Conservation (phyloP, 305 asterid species). For the Salvia sclarea region DNA sequence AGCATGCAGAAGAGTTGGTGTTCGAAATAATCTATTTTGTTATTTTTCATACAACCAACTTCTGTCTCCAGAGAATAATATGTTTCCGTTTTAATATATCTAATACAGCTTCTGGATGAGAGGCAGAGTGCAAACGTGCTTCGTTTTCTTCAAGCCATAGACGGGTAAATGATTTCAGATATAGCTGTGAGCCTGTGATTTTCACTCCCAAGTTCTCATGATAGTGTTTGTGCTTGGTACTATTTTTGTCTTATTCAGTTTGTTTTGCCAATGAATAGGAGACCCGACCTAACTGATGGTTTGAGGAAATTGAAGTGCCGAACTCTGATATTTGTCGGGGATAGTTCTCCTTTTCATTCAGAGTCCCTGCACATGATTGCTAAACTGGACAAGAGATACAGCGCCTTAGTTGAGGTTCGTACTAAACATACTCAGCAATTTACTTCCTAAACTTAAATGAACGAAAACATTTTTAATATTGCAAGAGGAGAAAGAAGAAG, state of each 20-base stretch:
- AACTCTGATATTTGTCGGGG: slow-evolving; percentile 81
- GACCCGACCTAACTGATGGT: slow-evolving; percentile 71
- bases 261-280: slow-evolving; percentile 49
- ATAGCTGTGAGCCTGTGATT: not conserved
- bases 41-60: not conserved
- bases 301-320: slow-evolving; percentile 70
- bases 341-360: slow-evolving; percentile 68
- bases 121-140: slow-evolving; percentile 72
- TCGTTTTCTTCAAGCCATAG: slow-evolving; percentile 76
- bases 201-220: not conserved
- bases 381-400: slow-evolving; percentile 72
- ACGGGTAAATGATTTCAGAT: slow-evolving; percentile 45
- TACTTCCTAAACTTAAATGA: not conserved
- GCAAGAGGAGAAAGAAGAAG: not conserved
- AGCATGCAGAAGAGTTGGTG: slow-evolving; percentile 84
- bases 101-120: slow-evolving; percentile 73
- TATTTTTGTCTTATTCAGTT: slow-evolving; percentile 26
- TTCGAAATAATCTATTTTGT: slow-evolving; percentile 25
- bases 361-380: slow-evolving; percentile 75
- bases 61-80: slow-evolving; percentile 13
- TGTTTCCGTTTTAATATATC: not conserved
- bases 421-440: not conserved
- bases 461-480: not conserved
- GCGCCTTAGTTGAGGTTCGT: slow-evolving; percentile 86
- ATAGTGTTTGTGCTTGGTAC: slow-evolving; percentile 10